Percentiles rank a stretch among this genome's conserved stretches.
These are phyloP conservation scores for Coemansia sp. DNA, from an alignment of 192 early-diverging fungal species.

Conservation along the genomic window DNA sequence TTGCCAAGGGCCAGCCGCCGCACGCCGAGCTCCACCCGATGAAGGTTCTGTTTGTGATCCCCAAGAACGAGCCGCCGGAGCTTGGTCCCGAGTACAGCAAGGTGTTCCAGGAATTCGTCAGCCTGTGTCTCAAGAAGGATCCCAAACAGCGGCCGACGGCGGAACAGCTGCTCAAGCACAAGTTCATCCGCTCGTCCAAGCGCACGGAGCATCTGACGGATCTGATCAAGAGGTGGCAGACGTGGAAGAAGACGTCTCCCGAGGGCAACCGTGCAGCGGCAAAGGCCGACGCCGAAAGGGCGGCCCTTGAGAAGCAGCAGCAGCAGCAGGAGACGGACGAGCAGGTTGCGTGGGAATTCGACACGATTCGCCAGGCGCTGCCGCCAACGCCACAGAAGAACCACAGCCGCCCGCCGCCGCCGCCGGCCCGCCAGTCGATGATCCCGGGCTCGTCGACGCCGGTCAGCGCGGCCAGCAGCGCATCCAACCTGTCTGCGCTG, in stretches of 20 bases:
- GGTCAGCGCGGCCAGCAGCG: slow-evolving; percentile 12
- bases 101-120: slow-evolving; percentile 88
- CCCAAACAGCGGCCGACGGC: slow-evolving; percentile 83
- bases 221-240: slow-evolving; percentile 79
- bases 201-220: slow-evolving; percentile 85
- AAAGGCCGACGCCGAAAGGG: slow-evolving; percentile 25
- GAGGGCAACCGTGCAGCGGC: slow-evolving; percentile 29
- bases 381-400: slow-evolving; percentile 38
- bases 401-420: background rate
- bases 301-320: background rate
- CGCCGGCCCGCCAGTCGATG: slow-evolving; percentile 2
- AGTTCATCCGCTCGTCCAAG: slow-evolving; percentile 81
- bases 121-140: slow-evolving; percentile 83
- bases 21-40: slow-evolving; percentile 92
- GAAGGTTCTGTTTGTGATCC: slow-evolving; percentile 93
- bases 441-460: slow-evolving; percentile 5
- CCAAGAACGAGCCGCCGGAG: slow-evolving; percentile 82
- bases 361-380: slow-evolving; percentile 41
- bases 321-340: slow-evolving; percentile 21
- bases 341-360: slow-evolving; percentile 56
- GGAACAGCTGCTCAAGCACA: slow-evolving; percentile 83
- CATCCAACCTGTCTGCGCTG: slow-evolving; percentile 42
- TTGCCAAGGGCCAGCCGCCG: slow-evolving; percentile 91
- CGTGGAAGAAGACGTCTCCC: slow-evolving; percentile 65
- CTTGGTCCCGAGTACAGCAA: slow-evolving; percentile 77